phyloP scores from a whole-genome alignment of 140 eudicot genomes.

The Ambrosia hybrid region DNA sequence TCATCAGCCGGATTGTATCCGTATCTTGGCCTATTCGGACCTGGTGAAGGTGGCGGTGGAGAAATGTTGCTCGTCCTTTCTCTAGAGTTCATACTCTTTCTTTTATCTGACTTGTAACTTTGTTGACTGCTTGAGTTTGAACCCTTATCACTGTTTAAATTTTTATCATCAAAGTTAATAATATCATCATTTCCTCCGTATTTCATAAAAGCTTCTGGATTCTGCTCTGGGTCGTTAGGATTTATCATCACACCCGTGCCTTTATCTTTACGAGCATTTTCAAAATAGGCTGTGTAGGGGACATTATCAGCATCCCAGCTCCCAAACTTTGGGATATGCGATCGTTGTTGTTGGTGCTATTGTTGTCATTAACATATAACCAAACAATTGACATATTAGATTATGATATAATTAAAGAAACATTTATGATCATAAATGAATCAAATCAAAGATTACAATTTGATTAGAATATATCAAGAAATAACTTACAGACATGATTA shows the following conservation, averaged over 20 bases:
- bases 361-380: conserved; percentile 6
- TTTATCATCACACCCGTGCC: conserved; percentile 45
- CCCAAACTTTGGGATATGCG: conserved; percentile 80
- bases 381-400: not conserved
- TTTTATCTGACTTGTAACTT: conserved; percentile 29
- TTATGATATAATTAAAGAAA: not conserved
- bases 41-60: conserved; percentile 50
- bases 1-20: conserved; percentile 54
- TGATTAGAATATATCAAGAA: not conserved
- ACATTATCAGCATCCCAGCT: conserved; percentile 80
- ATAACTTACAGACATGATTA: conserved; percentile 37
- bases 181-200: conserved; percentile 20
- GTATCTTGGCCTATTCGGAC: conserved; percentile 33
- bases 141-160: conserved; percentile 34
- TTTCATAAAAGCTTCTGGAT: conserved; percentile 65
- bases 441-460: not conserved
- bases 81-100: conserved; percentile 16
- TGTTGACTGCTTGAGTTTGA: conserved; percentile 31
- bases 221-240: conserved; percentile 75
- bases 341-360: conserved; percentile 37
- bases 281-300: conserved; percentile 75
- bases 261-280: conserved; percentile 63
- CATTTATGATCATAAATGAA: not conserved
- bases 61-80: conserved; percentile 32
- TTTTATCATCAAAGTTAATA: not conserved